phyloP scores from a whole-genome alignment of 768 basidiomycete genomes.

The Boletus rubroflammeus region DNA sequence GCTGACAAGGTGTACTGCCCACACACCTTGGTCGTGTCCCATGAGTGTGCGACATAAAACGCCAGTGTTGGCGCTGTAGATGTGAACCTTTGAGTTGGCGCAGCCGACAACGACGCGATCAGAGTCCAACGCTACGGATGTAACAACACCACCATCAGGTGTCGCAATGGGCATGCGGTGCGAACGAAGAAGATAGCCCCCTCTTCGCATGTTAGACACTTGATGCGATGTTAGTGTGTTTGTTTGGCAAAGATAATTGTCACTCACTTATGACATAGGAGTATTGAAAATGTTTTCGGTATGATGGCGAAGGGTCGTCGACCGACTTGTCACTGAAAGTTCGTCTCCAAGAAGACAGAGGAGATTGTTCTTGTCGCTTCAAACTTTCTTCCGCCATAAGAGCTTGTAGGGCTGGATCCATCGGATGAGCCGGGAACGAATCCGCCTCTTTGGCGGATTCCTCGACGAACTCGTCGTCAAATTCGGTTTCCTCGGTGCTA shows the following conservation, averaged over 20 bases:
- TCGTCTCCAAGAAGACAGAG: conserved; percentile 25
- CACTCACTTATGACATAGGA: conserved; percentile 68
- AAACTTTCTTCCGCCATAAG: conserved; percentile 31
- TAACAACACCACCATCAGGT: conserved; percentile 66
- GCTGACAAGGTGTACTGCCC: conserved; percentile 81
- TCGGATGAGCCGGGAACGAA: conserved; percentile 31
- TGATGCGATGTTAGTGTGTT: conserved; percentile 3
- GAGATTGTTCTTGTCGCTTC: conserved; percentile 26
- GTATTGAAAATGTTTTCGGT: conserved; percentile 65
- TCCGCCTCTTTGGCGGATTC: conserved; percentile 36
- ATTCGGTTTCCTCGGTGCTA: conserved; percentile 21
- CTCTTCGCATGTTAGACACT: conserved; percentile 81
- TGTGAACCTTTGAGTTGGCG: conserved; percentile 77
- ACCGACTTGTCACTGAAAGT: conserved; percentile 4
- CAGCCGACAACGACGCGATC: conserved; percentile 88
- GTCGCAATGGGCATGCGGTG: conserved; percentile 49
- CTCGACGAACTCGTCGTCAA: conserved; percentile 26
- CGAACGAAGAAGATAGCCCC: conserved; percentile 64
- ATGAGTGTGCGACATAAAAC: conserved; percentile 70
- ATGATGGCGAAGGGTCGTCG: conserved; percentile 36
- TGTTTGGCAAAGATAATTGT: not conserved
- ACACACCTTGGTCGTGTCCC: conserved; percentile 89
- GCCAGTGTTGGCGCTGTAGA: conserved; percentile 80
- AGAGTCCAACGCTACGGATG: conserved; percentile 78
- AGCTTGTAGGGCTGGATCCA: conserved; percentile 42